Conservation (phyloP, 257 asterid genomes). For the Galeopsis tetrahit region DNA sequence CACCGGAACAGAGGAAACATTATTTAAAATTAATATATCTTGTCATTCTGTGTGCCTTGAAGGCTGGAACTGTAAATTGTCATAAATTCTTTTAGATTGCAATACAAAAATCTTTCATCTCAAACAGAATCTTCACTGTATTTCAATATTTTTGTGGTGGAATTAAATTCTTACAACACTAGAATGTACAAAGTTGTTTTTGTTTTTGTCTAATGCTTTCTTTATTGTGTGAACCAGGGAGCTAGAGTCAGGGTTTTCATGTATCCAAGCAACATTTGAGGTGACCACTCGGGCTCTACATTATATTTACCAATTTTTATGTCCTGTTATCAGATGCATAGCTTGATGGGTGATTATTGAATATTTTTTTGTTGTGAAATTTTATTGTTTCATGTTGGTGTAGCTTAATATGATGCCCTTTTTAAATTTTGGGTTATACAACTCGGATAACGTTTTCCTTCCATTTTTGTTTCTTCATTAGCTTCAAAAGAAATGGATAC, state of each 20-base stretch:
- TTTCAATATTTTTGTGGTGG: not conserved
- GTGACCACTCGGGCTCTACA: slow-evolving; percentile 15
- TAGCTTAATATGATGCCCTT: not conserved
- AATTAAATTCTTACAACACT: not conserved
- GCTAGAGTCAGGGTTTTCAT: slow-evolving; percentile 69
- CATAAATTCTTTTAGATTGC: not conserved
- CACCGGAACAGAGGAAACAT: too few relatives aligned
- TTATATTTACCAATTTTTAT: not conserved
- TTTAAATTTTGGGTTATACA: not conserved
- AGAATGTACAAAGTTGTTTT: not conserved
- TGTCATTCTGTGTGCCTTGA: not conserved
- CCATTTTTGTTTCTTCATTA: not conserved
- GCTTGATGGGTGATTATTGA: not conserved
- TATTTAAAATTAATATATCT: not conserved
- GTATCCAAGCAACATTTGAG: slow-evolving; percentile 77
- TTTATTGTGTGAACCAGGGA: slow-evolving; percentile 47
- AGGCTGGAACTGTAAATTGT: not conserved
- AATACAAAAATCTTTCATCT: not conserved
- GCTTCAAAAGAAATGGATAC: not conserved
- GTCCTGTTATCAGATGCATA: not conserved
- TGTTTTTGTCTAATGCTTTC: not conserved
- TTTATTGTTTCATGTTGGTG: not conserved
- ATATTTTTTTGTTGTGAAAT: not conserved
- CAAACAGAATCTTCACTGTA: not conserved
- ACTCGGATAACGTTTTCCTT: not conserved